Evolutionary conservation across 306 rosid genomes (phyloP).

Genomic region (Pyrus bretschneideri): DNA sequence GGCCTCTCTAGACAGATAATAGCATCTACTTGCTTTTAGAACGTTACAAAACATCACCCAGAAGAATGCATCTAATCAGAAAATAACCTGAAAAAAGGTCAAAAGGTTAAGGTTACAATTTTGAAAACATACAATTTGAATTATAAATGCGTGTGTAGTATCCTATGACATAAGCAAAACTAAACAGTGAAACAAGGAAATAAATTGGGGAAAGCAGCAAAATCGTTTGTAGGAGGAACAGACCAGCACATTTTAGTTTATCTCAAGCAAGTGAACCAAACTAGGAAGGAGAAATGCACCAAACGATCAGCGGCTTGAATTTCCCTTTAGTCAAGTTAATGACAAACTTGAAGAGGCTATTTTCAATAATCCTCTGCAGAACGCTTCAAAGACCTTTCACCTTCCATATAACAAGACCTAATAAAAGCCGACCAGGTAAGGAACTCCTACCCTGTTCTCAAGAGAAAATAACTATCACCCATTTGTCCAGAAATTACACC

Average conservation of each 20-base stretch:
- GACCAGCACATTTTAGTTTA: neutral
- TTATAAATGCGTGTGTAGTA: neutral
- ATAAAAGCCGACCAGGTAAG: neutral
- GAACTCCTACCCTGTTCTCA: neutral
- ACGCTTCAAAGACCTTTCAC: neutral
- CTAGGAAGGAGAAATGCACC: neutral
- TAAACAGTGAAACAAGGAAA: neutral
- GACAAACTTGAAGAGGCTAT: neutral
- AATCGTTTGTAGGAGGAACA: neutral
- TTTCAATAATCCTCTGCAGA: neutral
- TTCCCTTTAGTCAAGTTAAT: neutral
- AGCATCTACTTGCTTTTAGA: constrained; percentile 26
- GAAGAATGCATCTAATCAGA: constrained; percentile 8
- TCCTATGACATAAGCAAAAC: neutral
- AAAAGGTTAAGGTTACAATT: neutral
- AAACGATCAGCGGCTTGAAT: neutral
- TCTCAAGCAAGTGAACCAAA: neutral
- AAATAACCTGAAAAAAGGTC: constrained; percentile 19
- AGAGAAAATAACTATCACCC: neutral
- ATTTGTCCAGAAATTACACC: neutral
- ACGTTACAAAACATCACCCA: constrained; percentile 28
- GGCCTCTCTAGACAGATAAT: constrained; percentile 5
- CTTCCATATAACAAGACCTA: neutral
- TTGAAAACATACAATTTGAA: neutral
- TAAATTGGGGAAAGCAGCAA: neutral